phyloP scores from a whole-genome alignment of 2,329 filamentous ascomycete species.

The Dactylellina leptospora region DNA sequence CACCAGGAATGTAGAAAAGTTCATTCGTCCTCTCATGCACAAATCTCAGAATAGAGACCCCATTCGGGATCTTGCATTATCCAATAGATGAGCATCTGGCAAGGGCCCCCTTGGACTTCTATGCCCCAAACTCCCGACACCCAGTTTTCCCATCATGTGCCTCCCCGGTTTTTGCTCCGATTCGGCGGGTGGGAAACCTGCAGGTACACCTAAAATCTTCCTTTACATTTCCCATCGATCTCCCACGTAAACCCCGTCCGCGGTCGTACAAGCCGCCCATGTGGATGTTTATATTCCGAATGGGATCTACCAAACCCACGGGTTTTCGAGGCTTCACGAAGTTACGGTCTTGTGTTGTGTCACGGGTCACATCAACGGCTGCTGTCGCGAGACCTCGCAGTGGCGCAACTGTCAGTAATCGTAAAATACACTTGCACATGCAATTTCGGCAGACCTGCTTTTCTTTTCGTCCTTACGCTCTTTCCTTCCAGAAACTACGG shows the following conservation, averaged over 20 bases:
- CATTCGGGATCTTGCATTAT: constrained; percentile 25
- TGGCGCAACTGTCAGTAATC: neutral
- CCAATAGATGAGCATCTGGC: neutral
- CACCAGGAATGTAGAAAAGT: neutral
- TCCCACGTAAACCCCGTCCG: neutral
- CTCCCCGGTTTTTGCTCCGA: constrained; percentile 25
- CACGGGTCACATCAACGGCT: neutral
- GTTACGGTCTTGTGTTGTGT: neutral
- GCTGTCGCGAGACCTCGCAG: neutral
- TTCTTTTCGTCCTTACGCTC: too few relatives aligned
- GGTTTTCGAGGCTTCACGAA: neutral
- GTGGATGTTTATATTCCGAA: constrained; percentile 7
- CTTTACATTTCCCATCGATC: neutral
- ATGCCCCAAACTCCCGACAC: neutral
- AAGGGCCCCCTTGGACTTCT: constrained; percentile 2
- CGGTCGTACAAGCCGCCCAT: constrained; percentile 32
- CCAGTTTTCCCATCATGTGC: neutral
- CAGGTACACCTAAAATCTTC: constrained; percentile 3
- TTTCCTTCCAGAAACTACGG: neutral
- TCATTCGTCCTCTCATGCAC: too few relatives aligned
- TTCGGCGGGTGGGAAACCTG: constrained; percentile 21
- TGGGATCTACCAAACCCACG: neutral
- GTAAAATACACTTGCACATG: neutral
- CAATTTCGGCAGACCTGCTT: too few relatives aligned
- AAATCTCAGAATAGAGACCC: neutral